phyloP scores from a whole-genome alignment of 2,329 filamentous ascomycete species.

The Zymoseptoria ardabiliae region DNA sequence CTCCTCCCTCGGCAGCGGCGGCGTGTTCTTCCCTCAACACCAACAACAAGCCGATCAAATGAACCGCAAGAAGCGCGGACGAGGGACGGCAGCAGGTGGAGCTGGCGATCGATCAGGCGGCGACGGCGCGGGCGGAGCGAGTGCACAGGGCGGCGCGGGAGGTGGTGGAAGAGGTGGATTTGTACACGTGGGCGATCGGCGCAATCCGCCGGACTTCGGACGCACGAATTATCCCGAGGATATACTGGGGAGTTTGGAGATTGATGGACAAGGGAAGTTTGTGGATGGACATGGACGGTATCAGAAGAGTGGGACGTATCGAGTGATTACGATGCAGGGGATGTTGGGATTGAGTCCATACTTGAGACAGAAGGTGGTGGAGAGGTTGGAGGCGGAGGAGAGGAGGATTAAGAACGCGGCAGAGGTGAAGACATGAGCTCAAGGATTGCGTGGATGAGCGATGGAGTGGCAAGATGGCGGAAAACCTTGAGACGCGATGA shows the following conservation, averaged over 20 bases:
- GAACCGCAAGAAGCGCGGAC: background rate
- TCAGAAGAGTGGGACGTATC: constrained; percentile 56
- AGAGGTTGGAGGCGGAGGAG: constrained; percentile 22
- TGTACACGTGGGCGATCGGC: constrained; percentile 55
- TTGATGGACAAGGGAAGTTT: constrained; percentile 52
- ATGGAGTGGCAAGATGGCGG: background rate
- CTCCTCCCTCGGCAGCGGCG: constrained; percentile 46
- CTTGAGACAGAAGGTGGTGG: constrained; percentile 28
- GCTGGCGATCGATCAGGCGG: constrained; percentile 37
- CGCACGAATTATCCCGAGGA: constrained; percentile 60
- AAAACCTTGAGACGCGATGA: background rate
- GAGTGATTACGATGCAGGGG: constrained; percentile 53
- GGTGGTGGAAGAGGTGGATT: constrained; percentile 53
- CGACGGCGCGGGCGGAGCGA: constrained; percentile 49
- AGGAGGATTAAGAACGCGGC: background rate
- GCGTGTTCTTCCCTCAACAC: constrained; percentile 39
- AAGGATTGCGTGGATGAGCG: background rate
- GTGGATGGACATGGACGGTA: constrained; percentile 50
- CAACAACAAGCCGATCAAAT: constrained; percentile 19
- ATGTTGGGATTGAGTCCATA: constrained; percentile 36
- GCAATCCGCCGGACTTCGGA: constrained; percentile 56
- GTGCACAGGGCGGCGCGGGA: constrained; percentile 51
- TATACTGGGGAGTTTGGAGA: constrained; percentile 58
- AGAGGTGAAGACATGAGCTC: background rate
- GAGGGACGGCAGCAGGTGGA: constrained; percentile 8